Evolutionary conservation across 2,329 filamentous ascomycete species (phyloP).

Genomic region (Didymella keratinophila): DNA sequence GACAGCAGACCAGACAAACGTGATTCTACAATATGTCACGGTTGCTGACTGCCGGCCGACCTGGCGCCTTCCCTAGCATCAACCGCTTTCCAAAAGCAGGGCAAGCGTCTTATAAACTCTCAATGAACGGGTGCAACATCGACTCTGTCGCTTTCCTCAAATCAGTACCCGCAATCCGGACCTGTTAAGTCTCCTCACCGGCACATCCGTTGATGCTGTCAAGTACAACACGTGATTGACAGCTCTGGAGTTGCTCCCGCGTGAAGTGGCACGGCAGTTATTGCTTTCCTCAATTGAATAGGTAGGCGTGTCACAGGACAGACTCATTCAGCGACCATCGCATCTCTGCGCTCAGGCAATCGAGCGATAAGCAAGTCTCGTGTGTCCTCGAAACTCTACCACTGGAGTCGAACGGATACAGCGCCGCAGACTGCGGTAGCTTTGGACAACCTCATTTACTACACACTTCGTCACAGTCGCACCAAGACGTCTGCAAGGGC

Average conservation of each 20-base stretch:
- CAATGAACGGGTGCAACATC: constrained; percentile 7
- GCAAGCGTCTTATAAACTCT: neutral
- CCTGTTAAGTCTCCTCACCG: no score
- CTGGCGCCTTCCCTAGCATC: neutral
- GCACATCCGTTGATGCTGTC: constrained; percentile 1
- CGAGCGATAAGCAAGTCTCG: neutral
- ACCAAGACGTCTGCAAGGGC: constrained; percentile 25
- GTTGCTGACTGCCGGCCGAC: neutral
- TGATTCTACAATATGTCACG: neutral
- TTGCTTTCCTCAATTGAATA: neutral
- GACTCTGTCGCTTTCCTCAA: constrained; percentile 1
- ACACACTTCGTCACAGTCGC: constrained; percentile 10
- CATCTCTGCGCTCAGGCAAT: neutral
- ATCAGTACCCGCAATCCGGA: neutral
- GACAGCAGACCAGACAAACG: neutral
- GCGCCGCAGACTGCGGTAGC: neutral
- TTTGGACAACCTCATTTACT: neutral
- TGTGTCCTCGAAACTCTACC: neutral
- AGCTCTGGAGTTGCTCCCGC: constrained; percentile 3
- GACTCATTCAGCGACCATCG: neutral
- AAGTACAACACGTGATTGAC: constrained; percentile 22
- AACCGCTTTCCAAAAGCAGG: neutral
- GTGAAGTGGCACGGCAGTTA: neutral
- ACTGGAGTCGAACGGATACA: neutral
- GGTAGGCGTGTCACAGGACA: neutral